Evolutionary conservation across 345 rosid species (phyloP), one percentile per base, ranked within the genome.

Genomic region (Tarenaya hassleriana): DNA sequence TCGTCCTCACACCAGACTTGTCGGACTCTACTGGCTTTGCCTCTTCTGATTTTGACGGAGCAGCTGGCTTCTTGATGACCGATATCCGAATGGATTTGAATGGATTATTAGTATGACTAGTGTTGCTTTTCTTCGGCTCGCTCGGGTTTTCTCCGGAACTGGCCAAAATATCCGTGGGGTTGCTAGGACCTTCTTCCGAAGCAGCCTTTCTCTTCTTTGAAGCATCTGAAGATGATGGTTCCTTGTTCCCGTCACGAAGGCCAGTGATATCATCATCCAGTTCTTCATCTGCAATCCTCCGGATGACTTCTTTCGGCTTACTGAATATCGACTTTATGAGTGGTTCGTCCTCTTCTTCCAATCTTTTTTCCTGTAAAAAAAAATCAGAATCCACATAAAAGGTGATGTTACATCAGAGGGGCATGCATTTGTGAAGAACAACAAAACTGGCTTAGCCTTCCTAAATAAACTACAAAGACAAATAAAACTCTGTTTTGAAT

Each of bases 311-410:
- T 58, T 63, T 73, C 41, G 47, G 75, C 56, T 63, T 69, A 55
- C 75, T 64, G 61, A 83, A 83, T 58, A 80, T 72, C 8, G 82
- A 77, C 71, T 72, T 80, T 55, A 83, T 74, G 52, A 83, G 82
- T 12, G 83, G 84, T 71, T 80, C 83, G 60, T 83, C 87, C 58
- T 74, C 92, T 69, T 77, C 84, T 67, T 80, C 86, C 52, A 77
- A 43, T 52, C 70, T 74, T 63, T 76, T 74, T 64, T 72, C 81
- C 84, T 82, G 66, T 53, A 19, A 61, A 33, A 18, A 51, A 10
- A 29, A 12, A 17, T n/a, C n/a, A n/a, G n/a, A n/a, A n/a, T n/a
- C n/a, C n/a, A n/a, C n/a, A n/a, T n/a, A n/a, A n/a, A n/a, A n/a
- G n/a, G n/a, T n/a, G n/a, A n/a, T n/a, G n/a, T n/a, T n/a, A n/a